phyloP scores from a whole-genome alignment of 75 land plant genomes.

The Isoetes taiwanensis region DNA sequence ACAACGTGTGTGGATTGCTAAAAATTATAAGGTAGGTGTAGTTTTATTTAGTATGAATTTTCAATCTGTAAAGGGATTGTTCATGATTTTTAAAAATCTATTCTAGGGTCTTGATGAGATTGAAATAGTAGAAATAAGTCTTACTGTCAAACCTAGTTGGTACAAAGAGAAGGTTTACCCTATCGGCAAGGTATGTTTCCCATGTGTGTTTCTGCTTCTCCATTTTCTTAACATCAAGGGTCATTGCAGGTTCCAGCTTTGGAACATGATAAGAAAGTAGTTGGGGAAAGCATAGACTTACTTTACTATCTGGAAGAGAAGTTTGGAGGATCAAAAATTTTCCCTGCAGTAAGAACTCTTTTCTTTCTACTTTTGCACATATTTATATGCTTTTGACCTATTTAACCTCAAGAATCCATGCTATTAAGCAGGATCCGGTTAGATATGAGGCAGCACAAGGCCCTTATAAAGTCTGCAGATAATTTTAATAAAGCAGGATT shows the following conservation, averaged over 20 bases:
- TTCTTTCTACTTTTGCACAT: neutral
- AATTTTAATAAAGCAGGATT: constrained; percentile 22
- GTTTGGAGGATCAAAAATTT: constrained; percentile 59
- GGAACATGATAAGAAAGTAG: constrained; percentile 73
- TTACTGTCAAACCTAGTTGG: constrained; percentile 58
- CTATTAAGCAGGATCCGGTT: constrained; percentile 34
- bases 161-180: constrained; percentile 76
- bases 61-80: neutral
- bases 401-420: neutral
- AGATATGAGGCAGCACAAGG: constrained; percentile 59
- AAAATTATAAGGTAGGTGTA: constrained; percentile 25
- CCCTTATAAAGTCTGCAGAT: constrained; percentile 32
- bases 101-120: constrained; percentile 56
- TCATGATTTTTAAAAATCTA: neutral
- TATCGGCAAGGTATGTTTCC: constrained; percentile 46
- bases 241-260: constrained; percentile 60
- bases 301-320: constrained; percentile 47
- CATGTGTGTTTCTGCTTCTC: neutral
- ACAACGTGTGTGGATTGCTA: constrained; percentile 24
- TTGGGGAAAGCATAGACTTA: constrained; percentile 74
- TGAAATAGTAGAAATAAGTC: constrained; percentile 40
- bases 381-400: neutral
- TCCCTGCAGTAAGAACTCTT: constrained; percentile 42
- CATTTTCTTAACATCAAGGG: neutral
- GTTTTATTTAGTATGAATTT: neutral